Conservation (phyloP, 176 grass and related monocot species). For the Pontederia paniculata region DNA sequence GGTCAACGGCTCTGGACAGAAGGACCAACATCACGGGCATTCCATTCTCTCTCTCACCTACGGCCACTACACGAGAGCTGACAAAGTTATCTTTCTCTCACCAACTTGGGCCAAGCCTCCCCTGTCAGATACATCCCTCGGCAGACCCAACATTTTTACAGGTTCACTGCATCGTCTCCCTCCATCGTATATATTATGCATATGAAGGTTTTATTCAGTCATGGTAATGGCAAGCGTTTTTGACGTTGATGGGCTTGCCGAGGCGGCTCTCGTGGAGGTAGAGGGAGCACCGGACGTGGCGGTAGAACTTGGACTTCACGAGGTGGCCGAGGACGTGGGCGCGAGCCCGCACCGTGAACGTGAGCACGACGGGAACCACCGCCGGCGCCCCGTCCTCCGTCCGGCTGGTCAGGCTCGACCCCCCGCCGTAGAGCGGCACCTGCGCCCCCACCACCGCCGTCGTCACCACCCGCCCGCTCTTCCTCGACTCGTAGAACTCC, state of each 20-base stretch:
- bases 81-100: too few relatives aligned
- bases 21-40: too few relatives aligned
- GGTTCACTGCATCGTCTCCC: too few relatives aligned
- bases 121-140: too few relatives aligned
- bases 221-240: constrained; percentile 47
- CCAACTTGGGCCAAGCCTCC: too few relatives aligned
- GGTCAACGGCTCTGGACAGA: too few relatives aligned
- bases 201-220: constrained; percentile 15
- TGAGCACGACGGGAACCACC: constrained; percentile 52
- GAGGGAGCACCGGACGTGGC: constrained; percentile 42
- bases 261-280: constrained; percentile 41
- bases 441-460: constrained; percentile 58
- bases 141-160: too few relatives aligned
- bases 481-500: constrained; percentile 80
- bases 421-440: constrained; percentile 87
- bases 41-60: too few relatives aligned
- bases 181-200: too few relatives aligned
- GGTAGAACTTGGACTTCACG: constrained; percentile 93
- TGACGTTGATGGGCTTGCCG: constrained; percentile 31
- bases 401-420: constrained; percentile 54
- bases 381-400: constrained; percentile 52
- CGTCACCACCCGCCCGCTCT: constrained; percentile 50
- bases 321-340: constrained; percentile 82
- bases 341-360: constrained; percentile 56
- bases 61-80: too few relatives aligned